Evolutionary conservation across 345 rosid species (phyloP), one percentile per base, ranked within the genome.

Genomic region (Trapa incisa): DNA sequence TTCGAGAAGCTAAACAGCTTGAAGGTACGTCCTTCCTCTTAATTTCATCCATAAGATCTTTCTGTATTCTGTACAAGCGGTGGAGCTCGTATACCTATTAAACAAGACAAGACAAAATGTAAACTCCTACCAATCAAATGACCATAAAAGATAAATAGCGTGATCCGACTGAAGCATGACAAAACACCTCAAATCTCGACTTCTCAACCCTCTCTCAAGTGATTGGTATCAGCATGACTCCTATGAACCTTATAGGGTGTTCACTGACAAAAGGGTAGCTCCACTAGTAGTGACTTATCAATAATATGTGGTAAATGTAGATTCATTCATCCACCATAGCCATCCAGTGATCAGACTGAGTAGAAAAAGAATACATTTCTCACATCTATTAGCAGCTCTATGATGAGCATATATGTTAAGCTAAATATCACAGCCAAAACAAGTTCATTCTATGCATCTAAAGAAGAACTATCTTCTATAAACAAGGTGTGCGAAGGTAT

Each of bases 51-150:
- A 84, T 87, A 73, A 87, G 75, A 67, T 77, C 83, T 77, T 76
- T 84, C 67, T 87, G 90, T 72, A 72, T 82, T 77, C 74, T 76
- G 80, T 85, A 87, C 43, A 87, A 58, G 11, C 95, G 91, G 73
- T 88, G 95, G 70, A 88, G 91, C 72, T 88, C 89, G 48, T 41
- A 71, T 61, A 88, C 85, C 95, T 88, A 61, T 37, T 73, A 60
- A 39, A 61, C 71, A 64, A 73, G 22, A 17, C 35, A 54, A 54
- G 60, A 54, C 1, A 14, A 54, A 54, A n/a, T 6, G 9, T 29
- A 2, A 2, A 54, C 22, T 54, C 17, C 35, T 54, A n/a, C 1
- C 60, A 54, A 1, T 54, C 29, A n/a, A 4, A 11, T 45, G 48
- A 45, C 7, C 48, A 45, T 2, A 45, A 45, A 45, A 45, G 12